Percentiles rank a stretch among this genome's conserved stretches.
Conservation (phyloP, 192 early-diverging fungal species). For the Podila epigama region DNA sequence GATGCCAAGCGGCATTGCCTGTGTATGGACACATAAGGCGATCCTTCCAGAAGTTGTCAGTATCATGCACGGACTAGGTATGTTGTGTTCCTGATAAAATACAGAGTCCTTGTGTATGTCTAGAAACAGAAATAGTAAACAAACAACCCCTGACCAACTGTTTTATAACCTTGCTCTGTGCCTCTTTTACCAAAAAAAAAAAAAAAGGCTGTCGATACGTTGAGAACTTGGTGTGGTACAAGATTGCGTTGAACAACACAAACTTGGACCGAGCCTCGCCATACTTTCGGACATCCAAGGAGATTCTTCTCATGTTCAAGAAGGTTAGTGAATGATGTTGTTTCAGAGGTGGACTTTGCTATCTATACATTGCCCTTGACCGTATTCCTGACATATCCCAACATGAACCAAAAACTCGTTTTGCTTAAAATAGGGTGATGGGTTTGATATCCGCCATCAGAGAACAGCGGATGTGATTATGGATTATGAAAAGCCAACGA, state of each 20-base stretch:
- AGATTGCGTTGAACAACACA: conserved; percentile 56
- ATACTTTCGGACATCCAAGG: conserved; percentile 60
- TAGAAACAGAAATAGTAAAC: not conserved
- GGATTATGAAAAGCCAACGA: conserved; percentile 58
- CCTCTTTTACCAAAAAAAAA: too few species aligned
- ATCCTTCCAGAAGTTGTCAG: conserved; percentile 60
- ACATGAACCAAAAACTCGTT: too few species aligned
- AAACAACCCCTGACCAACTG: too few species aligned
- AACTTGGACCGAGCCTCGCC: conserved; percentile 53
- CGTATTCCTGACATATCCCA: too few species aligned
- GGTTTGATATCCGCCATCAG: conserved; percentile 65
- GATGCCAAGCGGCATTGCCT: conserved; percentile 59
- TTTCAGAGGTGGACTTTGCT: not conserved
- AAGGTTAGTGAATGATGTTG: conserved; percentile 20
- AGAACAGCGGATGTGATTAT: conserved; percentile 68
- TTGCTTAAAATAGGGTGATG: conserved; percentile 63
- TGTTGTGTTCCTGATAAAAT: too few species aligned
- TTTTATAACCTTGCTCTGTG: too few species aligned
- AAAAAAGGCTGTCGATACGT: conserved; percentile 60
- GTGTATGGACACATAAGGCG: conserved; percentile 66
- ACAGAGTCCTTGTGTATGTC: too few species aligned
- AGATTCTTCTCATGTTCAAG: conserved; percentile 67
- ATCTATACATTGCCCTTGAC: too few species aligned
- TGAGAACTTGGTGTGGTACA: conserved; percentile 69
- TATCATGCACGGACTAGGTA: conserved; percentile 61